These are phyloP conservation scores for Medicago lupulina DNA, from an alignment of 306 rosid genomes.

Conservation along the genomic window DNA sequence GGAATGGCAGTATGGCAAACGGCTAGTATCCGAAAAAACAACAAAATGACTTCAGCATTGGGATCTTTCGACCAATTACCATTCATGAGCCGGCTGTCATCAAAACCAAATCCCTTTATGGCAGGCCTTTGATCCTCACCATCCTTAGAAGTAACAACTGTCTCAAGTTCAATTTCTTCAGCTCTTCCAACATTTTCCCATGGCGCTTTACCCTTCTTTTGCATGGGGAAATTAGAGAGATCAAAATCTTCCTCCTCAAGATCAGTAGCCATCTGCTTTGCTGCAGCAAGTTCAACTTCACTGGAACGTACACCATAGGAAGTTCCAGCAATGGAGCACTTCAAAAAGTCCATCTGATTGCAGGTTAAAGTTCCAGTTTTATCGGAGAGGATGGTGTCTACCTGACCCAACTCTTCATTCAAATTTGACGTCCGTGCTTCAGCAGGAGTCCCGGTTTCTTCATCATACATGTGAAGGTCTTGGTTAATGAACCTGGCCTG, in stretches of 20 bases:
- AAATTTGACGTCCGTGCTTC: slow-evolving; percentile 92
- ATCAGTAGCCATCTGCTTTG: slow-evolving; percentile 81
- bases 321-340: slow-evolving; percentile 94
- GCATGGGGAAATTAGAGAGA: slow-evolving; percentile 57
- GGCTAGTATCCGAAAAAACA: slow-evolving; percentile 84
- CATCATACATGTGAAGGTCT: slow-evolving; percentile 92
- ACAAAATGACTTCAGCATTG: slow-evolving; percentile 53
- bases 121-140: slow-evolving; percentile 56
- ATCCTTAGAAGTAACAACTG: slow-evolving; percentile 61
- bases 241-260: slow-evolving; percentile 67
- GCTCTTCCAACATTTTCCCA: slow-evolving; percentile 42
- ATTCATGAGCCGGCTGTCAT: slow-evolving; percentile 78
- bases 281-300: slow-evolving; percentile 98
- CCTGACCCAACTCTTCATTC: slow-evolving; percentile 99
- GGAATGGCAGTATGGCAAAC: slow-evolving; percentile 99
- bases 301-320: slow-evolving; percentile 81
- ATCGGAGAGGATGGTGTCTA: slow-evolving; percentile 97
- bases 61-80: slow-evolving; percentile 88
- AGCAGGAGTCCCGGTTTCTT: slow-evolving; percentile 85
- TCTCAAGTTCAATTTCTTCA: slow-evolving; percentile 75
- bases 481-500: slow-evolving; percentile 91
- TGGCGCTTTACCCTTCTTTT: slow-evolving; percentile 38
- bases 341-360: slow-evolving; percentile 99
- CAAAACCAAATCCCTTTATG: slow-evolving; percentile 89
- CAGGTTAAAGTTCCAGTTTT: slow-evolving; percentile 99